Conservation (phyloP, 768 basidiomycete genomes). For the Phylloporus rhodoxanthus region DNA sequence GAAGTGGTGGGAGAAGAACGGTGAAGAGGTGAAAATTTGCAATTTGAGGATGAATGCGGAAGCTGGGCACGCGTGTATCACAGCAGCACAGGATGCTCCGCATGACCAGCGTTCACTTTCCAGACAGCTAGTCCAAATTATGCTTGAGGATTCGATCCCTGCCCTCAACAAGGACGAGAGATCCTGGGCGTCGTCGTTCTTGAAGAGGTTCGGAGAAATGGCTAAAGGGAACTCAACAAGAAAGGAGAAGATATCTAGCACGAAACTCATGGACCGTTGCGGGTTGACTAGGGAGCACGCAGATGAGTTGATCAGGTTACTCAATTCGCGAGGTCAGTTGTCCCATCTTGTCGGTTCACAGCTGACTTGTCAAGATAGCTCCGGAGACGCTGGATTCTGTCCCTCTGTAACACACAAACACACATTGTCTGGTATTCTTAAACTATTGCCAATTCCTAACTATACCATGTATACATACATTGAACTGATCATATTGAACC, state of each 20-base stretch:
- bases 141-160: constrained; percentile 22
- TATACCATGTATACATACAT: background rate
- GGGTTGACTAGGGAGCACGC: constrained; percentile 17
- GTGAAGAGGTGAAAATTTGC: constrained; percentile 1
- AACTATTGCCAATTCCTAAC: background rate
- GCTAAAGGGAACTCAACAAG: constrained; percentile 3
- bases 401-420: no score
- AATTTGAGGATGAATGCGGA: constrained; percentile 7
- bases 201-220: constrained; percentile 16
- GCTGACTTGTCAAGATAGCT: no score
- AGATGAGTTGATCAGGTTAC: constrained; percentile 10
- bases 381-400: no score
- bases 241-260: constrained; percentile 9
- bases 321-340: constrained; percentile 6
- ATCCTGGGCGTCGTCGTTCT: constrained; percentile 19
- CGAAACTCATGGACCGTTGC: constrained; percentile 13
- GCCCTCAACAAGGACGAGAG: constrained; percentile 12
- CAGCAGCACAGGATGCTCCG: constrained; percentile 9
- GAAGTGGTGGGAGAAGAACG: constrained; percentile 28
- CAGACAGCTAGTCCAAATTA: constrained; percentile 9
- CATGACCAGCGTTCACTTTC: constrained; percentile 5
- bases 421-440: background rate
- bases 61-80: constrained; percentile 30
- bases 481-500: constrained; percentile 3
- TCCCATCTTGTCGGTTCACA: background rate